Percentiles rank a stretch among this genome's conserved stretches.
Evolutionary conservation across 1,284 basidiomycete species (phyloP).

Genomic region (Leccinum cinnamomeum): DNA sequence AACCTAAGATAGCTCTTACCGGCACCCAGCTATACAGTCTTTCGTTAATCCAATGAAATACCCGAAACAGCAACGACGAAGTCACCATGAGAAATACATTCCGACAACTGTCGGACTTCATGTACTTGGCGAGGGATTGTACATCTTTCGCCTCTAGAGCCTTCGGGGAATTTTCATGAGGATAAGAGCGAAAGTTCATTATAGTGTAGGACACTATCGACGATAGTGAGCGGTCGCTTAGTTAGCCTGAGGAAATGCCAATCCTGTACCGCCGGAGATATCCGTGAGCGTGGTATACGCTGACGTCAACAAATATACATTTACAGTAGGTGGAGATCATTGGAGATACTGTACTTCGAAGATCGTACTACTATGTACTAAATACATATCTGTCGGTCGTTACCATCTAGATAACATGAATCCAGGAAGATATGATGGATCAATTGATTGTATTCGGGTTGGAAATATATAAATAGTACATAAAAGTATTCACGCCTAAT

Average conservation of each 20-base stretch:
- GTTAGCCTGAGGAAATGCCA: neutral
- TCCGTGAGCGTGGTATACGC: neutral
- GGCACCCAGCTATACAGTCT: conserved; percentile 53
- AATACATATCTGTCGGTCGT: neutral
- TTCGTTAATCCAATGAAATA: conserved; percentile 6
- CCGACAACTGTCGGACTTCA: conserved; percentile 63
- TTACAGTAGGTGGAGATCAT: too few relatives aligned
- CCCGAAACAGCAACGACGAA: neutral
- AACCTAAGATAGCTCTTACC: conserved; percentile 40
- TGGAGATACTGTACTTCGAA: too few relatives aligned
- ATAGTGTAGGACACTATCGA: neutral
- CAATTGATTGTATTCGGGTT: neutral
- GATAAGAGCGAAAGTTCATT: conserved; percentile 17
- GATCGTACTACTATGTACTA: neutral
- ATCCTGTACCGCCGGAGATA: neutral
- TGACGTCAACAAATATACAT: neutral
- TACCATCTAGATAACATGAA: neutral
- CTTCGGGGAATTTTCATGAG: conserved; percentile 13
- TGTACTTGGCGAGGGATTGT: conserved; percentile 60
- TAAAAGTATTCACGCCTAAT: neutral
- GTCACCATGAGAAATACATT: conserved; percentile 73
- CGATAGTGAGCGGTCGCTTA: neutral
- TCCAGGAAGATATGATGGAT: neutral
- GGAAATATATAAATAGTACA: neutral
- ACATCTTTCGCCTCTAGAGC: conserved; percentile 40